Percentiles rank a stretch among this genome's conserved stretches.
These are phyloP conservation scores for Saururus chinensis DNA, from an alignment of 164 flowering plant species.

Conservation along the genomic window DNA sequence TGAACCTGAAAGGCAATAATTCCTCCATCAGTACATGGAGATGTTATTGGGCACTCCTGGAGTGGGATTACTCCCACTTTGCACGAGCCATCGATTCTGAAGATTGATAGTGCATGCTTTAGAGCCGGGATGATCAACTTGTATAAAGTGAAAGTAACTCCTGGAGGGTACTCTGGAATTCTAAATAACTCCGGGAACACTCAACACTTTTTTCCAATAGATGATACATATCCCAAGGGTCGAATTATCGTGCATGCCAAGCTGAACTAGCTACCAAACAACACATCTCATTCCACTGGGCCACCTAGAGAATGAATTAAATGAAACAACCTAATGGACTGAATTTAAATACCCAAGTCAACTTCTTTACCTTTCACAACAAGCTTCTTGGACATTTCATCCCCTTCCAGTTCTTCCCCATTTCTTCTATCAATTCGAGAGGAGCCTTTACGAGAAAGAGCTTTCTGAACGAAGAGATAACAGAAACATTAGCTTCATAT, in stretches of 20 bases:
- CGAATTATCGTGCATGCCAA: not conserved
- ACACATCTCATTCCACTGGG: not conserved
- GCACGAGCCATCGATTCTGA: no score
- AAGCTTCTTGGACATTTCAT: constrained; percentile 17
- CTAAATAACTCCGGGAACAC: no score
- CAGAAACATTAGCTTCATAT: not conserved
- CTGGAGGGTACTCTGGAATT: no score
- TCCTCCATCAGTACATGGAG: not conserved
- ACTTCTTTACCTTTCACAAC: constrained; percentile 14
- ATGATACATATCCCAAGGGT: no score
- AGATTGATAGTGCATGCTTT: no score
- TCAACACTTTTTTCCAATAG: no score
- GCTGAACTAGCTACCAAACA: not conserved
- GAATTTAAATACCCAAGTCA: no score
- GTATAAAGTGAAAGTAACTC: no score
- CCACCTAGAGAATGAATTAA: not conserved
- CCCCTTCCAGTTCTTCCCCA: constrained; percentile 20
- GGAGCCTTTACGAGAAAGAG: constrained; percentile 24
- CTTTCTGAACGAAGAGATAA: constrained; percentile 12
- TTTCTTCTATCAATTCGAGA: constrained; percentile 18
- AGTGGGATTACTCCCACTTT: no score
- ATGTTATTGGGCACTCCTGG: no score
- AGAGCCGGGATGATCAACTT: no score
- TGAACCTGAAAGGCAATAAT: not conserved
- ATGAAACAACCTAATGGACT: not conserved